Conservation (phyloP, 495 filamentous ascomycete genomes). For the Pyronema omphalodes region DNA sequence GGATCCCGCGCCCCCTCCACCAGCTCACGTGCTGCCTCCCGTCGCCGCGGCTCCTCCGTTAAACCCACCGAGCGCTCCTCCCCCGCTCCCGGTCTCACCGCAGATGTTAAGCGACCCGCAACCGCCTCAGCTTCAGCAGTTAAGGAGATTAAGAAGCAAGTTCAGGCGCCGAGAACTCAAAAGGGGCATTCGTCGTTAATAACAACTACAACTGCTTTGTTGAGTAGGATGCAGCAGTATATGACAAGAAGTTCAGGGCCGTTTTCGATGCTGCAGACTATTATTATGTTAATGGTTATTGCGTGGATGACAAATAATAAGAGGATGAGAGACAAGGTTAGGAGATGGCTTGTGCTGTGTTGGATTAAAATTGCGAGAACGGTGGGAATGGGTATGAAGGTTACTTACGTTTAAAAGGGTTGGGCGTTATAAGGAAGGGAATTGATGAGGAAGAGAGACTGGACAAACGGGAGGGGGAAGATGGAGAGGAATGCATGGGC, state of each 20-base stretch:
- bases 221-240: conserved; percentile 24
- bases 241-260: conserved; percentile 16
- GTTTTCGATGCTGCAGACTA: conserved; percentile 40
- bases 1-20: conserved; percentile 9
- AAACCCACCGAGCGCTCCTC: neutral
- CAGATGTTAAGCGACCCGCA: neutral
- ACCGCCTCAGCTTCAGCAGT: neutral
- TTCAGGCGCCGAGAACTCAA: conserved; percentile 4
- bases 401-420: conserved; percentile 63
- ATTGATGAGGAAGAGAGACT: neutral
- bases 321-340: conserved; percentile 55
- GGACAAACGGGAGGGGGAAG: too few species aligned
- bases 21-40: conserved; percentile 3
- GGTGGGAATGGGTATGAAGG: conserved; percentile 92
- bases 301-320: conserved; percentile 55
- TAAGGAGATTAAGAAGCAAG: too few species aligned
- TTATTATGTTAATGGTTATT: conserved; percentile 71
- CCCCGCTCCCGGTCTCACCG: neutral
- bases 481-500: too few species aligned
- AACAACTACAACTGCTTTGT: conserved; percentile 52
- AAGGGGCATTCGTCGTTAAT: conserved; percentile 39
- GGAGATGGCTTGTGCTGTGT: conserved; percentile 42
- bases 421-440: neutral
- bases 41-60: neutral
- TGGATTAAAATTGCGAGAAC: conserved; percentile 78